These are phyloP conservation scores for Erigeron canadensis DNA, from an alignment of 129 eudicot species.

Conservation along the genomic window DNA sequence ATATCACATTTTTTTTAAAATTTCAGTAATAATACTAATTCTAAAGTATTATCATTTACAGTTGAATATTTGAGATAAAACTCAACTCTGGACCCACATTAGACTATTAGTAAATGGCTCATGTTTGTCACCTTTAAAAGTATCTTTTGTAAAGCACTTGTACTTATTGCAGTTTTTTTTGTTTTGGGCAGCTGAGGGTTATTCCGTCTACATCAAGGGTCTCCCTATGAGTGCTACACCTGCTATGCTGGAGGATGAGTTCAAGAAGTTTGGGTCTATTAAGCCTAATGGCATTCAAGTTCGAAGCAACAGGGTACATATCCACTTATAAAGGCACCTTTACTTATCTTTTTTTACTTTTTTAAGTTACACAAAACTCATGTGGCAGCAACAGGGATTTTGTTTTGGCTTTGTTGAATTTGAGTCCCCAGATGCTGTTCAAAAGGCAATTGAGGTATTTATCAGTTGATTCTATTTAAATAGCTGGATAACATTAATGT, in stretches of 20 bases:
- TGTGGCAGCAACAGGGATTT: constrained; percentile 70
- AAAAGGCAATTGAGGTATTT: constrained; percentile 81
- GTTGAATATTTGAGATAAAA: too few species aligned
- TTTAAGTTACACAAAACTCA: constrained; percentile 22
- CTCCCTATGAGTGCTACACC: constrained; percentile 67
- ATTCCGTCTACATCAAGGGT: constrained; percentile 63
- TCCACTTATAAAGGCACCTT: background rate
- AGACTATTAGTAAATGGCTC: too few species aligned
- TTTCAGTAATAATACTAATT: too few species aligned
- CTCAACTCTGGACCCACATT: too few species aligned
- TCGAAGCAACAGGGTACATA: constrained; percentile 66
- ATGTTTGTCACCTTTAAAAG: too few species aligned
- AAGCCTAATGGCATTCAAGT: constrained; percentile 90
- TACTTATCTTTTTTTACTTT: background rate
- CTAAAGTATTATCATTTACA: too few species aligned
- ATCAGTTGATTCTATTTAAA: background rate
- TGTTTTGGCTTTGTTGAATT: constrained; percentile 98
- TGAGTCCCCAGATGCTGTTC: constrained; percentile 74
- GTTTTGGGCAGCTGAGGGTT: constrained; percentile 62
- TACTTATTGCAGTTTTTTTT: constrained; percentile 1
- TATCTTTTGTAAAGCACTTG: background rate
- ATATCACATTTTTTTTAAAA: too few species aligned
- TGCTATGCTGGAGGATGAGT: constrained; percentile 56
- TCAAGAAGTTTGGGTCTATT: constrained; percentile 75
- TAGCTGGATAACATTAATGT: background rate